These are phyloP conservation scores for Candida nemodendra DNA, from an alignment of 805 yeast species.

Conservation along the genomic window DNA sequence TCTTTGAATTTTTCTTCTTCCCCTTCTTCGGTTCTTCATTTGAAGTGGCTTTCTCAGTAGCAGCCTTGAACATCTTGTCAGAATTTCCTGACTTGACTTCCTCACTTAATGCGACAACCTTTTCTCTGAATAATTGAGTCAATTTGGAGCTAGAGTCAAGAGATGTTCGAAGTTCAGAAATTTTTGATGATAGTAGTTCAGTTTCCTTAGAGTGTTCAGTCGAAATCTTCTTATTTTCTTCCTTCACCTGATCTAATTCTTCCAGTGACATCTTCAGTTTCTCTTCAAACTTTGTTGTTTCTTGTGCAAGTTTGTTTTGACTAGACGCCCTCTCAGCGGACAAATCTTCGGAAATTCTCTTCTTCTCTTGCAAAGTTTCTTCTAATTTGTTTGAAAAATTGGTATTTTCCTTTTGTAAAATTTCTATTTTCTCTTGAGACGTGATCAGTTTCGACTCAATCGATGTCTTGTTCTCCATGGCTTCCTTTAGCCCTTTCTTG, in stretches of 20 bases:
- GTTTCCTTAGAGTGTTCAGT: slow-evolving; percentile 3
- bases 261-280: slow-evolving; percentile 1
- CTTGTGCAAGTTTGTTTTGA: neutral
- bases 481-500: neutral
- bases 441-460: neutral
- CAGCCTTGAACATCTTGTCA: neutral
- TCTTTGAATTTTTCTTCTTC: slow-evolving; percentile 17
- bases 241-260: neutral
- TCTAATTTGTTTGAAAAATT: neutral
- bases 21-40: slow-evolving; percentile 4
- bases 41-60: slow-evolving; percentile 1
- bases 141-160: slow-evolving; percentile 24
- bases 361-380: slow-evolving; percentile 6
- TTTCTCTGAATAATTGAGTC: slow-evolving; percentile 26
- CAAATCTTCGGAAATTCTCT: slow-evolving; percentile 3
- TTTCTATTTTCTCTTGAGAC: neutral
- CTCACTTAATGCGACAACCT: slow-evolving; percentile 21
- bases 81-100: slow-evolving; percentile 14
- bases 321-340: too few relatives aligned
- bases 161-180: slow-evolving; percentile 20
- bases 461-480: neutral
- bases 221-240: neutral
- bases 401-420: neutral
- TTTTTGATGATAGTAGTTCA: slow-evolving; percentile 3
- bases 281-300: slow-evolving; percentile 1